Conservation (phyloP, 1,139 yeast genomes). For the Zygotorulaspora mrakii region DNA sequence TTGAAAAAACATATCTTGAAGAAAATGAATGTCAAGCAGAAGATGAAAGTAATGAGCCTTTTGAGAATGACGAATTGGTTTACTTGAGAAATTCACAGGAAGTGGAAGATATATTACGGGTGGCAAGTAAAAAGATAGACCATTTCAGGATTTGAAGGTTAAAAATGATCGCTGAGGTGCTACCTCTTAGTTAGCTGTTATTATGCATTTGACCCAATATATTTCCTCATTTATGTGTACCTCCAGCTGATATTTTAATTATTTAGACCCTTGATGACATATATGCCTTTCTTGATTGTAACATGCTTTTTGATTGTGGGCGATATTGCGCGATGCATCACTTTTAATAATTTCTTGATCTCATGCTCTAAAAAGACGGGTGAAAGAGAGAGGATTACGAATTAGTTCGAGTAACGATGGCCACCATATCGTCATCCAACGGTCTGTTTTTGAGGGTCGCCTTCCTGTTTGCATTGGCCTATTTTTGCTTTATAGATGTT, state of each 20-base stretch:
- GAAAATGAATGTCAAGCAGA: conserved; percentile 8
- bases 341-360: no score
- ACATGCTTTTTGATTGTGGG: no score
- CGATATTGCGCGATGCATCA: no score
- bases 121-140: conserved; percentile 40
- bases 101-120: conserved; percentile 22
- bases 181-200: no score
- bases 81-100: conserved; percentile 28
- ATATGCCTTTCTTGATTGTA: no score
- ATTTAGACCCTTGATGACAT: no score
- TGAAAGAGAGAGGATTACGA: no score
- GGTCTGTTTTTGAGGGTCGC: conserved; percentile 49
- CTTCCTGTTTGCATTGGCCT: conserved; percentile 46
- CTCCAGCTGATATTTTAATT: no score
- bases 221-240: neutral
- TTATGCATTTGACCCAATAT: conserved; percentile 3
- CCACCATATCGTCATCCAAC: conserved; percentile 51
- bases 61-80: conserved; percentile 27
- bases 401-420: no score
- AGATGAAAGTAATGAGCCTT: conserved; percentile 14
- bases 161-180: neutral
- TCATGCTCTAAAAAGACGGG: no score
- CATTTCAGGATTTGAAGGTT: conserved; percentile 4
- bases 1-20: conserved; percentile 13
- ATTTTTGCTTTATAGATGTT: conserved; percentile 44